A percentile compares a stretch with the other conserved stretches of the same genome.
Conservation (phyloP, 371 early-diverging fungal genomes). For the Mortierella sp. region DNA sequence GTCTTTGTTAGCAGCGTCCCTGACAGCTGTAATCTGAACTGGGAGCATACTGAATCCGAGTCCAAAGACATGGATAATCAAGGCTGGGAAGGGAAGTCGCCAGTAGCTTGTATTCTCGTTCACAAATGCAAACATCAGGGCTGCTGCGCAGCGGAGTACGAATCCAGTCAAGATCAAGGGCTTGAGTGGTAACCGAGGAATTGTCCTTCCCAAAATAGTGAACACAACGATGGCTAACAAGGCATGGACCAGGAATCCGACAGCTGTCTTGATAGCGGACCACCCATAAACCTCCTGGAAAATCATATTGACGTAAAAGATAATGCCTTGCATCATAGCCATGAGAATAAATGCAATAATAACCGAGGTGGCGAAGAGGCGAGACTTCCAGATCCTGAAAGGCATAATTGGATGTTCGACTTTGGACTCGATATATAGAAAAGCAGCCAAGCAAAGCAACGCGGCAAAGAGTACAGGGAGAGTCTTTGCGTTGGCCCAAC, state of each 20-base stretch:
- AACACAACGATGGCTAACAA: constrained; percentile 40
- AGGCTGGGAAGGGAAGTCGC: constrained; percentile 45
- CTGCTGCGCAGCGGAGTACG: constrained; percentile 28
- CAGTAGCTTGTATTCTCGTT: constrained; percentile 55
- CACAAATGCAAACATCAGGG: constrained; percentile 47
- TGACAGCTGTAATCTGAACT: constrained; percentile 37
- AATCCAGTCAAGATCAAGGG: constrained; percentile 35
- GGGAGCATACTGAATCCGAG: constrained; percentile 39
- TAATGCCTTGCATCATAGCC: constrained; percentile 36
- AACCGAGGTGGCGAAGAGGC: constrained; percentile 24
- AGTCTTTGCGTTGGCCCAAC: constrained; percentile 40
- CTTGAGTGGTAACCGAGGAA: constrained; percentile 35
- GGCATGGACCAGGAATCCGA: constrained; percentile 41
- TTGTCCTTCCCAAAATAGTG: constrained; percentile 22
- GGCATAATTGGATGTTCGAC: constrained; percentile 44
- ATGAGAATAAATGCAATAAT: constrained; percentile 28
- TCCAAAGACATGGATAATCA: constrained; percentile 48
- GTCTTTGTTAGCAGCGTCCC: constrained; percentile 45
- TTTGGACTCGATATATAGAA: constrained; percentile 23
- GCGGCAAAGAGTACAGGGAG: constrained; percentile 29
- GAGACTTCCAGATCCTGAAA: constrained; percentile 34
- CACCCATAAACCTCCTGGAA: constrained; percentile 45
- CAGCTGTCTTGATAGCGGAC: constrained; percentile 37
- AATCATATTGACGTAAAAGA: constrained; percentile 38
- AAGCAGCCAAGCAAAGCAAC: constrained; percentile 18